Base-by-base conservation (phyloP, 1,284 basidiomycete genomes). In the Salmacisia buchloeana region DNA sequence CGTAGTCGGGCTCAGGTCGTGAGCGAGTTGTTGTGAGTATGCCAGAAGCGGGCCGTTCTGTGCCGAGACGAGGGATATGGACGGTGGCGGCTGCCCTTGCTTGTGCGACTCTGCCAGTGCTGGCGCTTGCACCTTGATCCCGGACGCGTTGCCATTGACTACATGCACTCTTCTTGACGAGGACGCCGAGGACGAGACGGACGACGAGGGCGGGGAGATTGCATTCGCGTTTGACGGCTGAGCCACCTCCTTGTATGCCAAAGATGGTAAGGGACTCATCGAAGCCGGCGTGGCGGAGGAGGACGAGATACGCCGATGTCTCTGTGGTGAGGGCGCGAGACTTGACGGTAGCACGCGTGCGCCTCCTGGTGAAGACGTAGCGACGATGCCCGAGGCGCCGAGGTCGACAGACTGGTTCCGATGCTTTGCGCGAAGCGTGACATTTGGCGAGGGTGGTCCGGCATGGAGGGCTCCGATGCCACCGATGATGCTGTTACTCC, bases 401-500 rank as follows among this genome's bases (percentile, higher is more conserved):
- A 49, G 23, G 27, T 49, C 46, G 21, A 49, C 25, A 5, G 46
- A 49, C 18, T 49, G 46, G 25, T 49, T 49, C 46, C 46, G 46
- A 49, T 25, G 21, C 46, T 49, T 49, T 3, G 46, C 21, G 23
- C 46, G 21, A 31, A 49, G 23, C 21, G 46, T 49, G 46, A 49
- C 46, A 49, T 49, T 49, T 6, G 46, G 46, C 7, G 46, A 49
- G 25, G 23, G 23, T 25, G 46, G 4, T 2, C 23, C 23, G n/a
- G 46, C 6, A 7, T 21, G 29, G 25, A 21, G 15, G 4, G 23
- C 10, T 9, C 21, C 23, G 46, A 27, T 5, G 39, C 23, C 23
- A n/a, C 41, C 23, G 41, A 43, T n/a, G 41, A 43, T 43, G 41
- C 41, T 43, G 41, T 43, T 43, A n/a, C 41, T 43, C 18, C 41